These are phyloP conservation scores for Pugionium cornutum DNA, from an alignment of 345 rosid species.

Conservation along the genomic window DNA sequence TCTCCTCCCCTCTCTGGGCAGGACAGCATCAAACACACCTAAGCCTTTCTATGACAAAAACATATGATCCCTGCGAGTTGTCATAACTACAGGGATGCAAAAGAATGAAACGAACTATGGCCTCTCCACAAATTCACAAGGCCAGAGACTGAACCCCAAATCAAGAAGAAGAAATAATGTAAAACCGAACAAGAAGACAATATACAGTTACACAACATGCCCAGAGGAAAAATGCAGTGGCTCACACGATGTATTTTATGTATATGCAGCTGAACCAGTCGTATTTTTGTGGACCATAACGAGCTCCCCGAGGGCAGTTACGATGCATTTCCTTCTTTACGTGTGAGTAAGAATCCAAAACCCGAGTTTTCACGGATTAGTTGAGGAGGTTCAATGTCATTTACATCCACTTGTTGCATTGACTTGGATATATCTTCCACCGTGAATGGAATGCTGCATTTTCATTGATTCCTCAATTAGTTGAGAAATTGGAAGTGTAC, in stretches of 20 bases:
- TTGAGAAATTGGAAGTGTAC: constrained; percentile 5
- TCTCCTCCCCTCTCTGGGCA: constrained; percentile 37
- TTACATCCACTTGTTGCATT: constrained; percentile 81
- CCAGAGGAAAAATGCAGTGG: constrained; percentile 23
- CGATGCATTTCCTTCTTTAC: constrained; percentile 49
- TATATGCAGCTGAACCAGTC: constrained; percentile 27
- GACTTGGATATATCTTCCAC: constrained; percentile 98
- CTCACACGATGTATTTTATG: constrained; percentile 32
- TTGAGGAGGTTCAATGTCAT: constrained; percentile 85
- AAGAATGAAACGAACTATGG: constrained; percentile 39
- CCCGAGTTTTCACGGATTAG: constrained; percentile 88
- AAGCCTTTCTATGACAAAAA: constrained; percentile 38
- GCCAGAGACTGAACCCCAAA: constrained; percentile 37
- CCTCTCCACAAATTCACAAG: constrained; percentile 40
- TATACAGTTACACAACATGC: constrained; percentile 32
- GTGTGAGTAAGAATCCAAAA: constrained; percentile 85
- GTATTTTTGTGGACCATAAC: constrained; percentile 17
- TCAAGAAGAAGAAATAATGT: constrained; percentile 33
- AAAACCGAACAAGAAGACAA: background rate
- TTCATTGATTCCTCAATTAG: constrained; percentile 21
- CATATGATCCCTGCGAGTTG: constrained; percentile 41
- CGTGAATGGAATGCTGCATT: constrained; percentile 91
- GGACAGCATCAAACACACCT: constrained; percentile 38
- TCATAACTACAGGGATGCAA: constrained; percentile 44
- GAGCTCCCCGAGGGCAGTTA: constrained; percentile 11